Conservation (phyloP, 805 yeast species). For the Sugiyamaella lignohabitans region DNA sequence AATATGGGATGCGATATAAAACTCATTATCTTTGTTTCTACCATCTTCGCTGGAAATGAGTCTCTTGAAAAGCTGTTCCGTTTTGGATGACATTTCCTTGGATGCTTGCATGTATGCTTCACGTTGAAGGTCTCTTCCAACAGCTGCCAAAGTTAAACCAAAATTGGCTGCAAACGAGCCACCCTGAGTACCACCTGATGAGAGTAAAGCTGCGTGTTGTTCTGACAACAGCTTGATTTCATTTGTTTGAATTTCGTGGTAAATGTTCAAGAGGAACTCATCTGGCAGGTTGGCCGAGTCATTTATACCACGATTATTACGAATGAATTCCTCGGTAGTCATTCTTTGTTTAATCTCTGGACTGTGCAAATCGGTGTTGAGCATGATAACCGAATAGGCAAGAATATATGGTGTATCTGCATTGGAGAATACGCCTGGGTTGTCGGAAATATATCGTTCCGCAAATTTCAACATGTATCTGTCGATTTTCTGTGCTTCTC, state of each 20-base stretch:
- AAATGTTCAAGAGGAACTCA: slow-evolving; percentile 63
- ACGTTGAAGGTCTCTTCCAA: slow-evolving; percentile 52
- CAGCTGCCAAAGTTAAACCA: slow-evolving; percentile 43
- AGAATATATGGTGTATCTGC: slow-evolving; percentile 93
- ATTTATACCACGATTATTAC: slow-evolving; percentile 86
- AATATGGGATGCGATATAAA: slow-evolving; percentile 76
- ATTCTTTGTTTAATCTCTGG: slow-evolving; percentile 78
- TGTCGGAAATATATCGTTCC: slow-evolving; percentile 80
- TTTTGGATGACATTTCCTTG: slow-evolving; percentile 80
- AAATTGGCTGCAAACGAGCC: slow-evolving; percentile 28
- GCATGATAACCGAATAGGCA: slow-evolving; percentile 85
- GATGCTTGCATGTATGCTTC: slow-evolving; percentile 93
- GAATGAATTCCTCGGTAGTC: slow-evolving; percentile 81
- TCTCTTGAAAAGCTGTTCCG: slow-evolving; percentile 73
- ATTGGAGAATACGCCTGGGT: slow-evolving; percentile 79
- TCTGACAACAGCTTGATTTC: slow-evolving; percentile 91
- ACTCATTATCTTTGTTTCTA: slow-evolving; percentile 38
- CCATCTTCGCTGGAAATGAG: slow-evolving; percentile 39
- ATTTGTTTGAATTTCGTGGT: slow-evolving; percentile 67
- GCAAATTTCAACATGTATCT: slow-evolving; percentile 96
- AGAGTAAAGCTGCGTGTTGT: slow-evolving; percentile 82
- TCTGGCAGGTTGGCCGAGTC: slow-evolving; percentile 79
- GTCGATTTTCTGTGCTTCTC: slow-evolving; percentile 97
- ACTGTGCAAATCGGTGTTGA: slow-evolving; percentile 92
- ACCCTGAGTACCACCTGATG: slow-evolving; percentile 42